Evolutionary conservation across 345 rosid species (phyloP).

Genomic region (Gossypioides kirkii): DNA sequence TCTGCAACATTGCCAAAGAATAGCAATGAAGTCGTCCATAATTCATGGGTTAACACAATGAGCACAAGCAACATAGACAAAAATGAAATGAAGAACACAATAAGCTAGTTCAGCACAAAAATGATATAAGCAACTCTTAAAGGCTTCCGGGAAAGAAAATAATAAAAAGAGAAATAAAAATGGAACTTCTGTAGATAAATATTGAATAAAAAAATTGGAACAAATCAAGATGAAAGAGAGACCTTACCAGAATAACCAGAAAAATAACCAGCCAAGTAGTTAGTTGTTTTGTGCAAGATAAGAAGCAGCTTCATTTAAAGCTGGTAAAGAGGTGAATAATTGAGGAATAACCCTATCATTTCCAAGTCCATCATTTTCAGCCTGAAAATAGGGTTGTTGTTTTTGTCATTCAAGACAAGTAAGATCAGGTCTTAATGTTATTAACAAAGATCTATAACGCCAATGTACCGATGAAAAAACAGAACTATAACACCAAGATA

Average conservation of each 20-base stretch:
- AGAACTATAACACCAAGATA: not conserved
- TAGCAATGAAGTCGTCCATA: not conserved
- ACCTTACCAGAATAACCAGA: slow-evolving; percentile 47
- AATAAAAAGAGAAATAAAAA: not conserved
- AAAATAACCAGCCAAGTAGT: slow-evolving; percentile 51
- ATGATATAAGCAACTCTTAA: not conserved
- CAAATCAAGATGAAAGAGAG: not conserved
- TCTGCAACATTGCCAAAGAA: slow-evolving; percentile 27
- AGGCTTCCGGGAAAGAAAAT: not conserved
- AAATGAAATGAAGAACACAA: not conserved
- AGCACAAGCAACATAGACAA: not conserved
- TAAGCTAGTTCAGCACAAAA: not conserved
- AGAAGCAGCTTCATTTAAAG: slow-evolving; percentile 51
- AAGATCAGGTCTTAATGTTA: not conserved
- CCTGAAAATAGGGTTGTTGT: slow-evolving; percentile 7
- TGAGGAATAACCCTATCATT: slow-evolving; percentile 33
- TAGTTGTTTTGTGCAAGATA: slow-evolving; percentile 54
- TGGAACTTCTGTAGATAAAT: not conserved
- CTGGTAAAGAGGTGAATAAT: slow-evolving; percentile 40
- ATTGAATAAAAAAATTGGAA: not conserved
- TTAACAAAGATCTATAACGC: not conserved
- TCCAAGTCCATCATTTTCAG: slow-evolving; percentile 22
- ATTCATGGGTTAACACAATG: slow-evolving; percentile 1
- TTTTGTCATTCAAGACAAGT: not conserved
- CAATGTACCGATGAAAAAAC: not conserved